Evolutionary conservation across 2,329 filamentous ascomycete genomes (phyloP).

Genomic region (Colletotrichum neosansevieriae): DNA sequence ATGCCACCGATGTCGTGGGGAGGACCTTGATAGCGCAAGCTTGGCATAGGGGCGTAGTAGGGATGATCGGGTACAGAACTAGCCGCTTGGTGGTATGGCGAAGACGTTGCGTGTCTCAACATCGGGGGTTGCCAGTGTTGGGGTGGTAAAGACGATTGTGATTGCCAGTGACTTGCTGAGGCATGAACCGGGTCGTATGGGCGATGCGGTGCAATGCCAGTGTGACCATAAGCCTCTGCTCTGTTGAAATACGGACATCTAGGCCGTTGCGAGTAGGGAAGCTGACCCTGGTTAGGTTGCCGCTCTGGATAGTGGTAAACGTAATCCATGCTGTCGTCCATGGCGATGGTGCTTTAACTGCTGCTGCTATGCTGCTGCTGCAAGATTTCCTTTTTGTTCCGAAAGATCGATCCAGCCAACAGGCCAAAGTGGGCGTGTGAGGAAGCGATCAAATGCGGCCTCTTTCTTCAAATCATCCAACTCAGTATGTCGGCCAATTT

Average conservation of each 20-base stretch:
- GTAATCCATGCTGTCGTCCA: constrained; percentile 39
- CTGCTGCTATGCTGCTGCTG: neutral
- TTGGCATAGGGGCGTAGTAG: constrained; percentile 16
- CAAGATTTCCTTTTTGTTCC: neutral
- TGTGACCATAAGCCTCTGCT: constrained; percentile 10
- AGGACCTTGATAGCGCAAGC: constrained; percentile 23
- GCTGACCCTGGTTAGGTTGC: constrained; percentile 23
- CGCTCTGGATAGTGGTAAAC: constrained; percentile 32
- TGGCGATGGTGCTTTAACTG: neutral
- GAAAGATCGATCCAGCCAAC: no score
- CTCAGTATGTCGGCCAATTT: neutral
- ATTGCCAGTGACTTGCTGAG: constrained; percentile 44
- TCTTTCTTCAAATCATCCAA: no score
- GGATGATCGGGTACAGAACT: constrained; percentile 22
- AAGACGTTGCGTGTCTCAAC: constrained; percentile 8
- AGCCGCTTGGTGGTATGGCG: constrained; percentile 22
- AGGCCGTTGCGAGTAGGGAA: constrained; percentile 22
- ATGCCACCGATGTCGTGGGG: constrained; percentile 3
- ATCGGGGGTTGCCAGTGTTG: constrained; percentile 29
- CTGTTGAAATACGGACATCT: constrained; percentile 30
- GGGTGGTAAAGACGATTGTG: constrained; percentile 9
- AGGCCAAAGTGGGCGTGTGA: no score
- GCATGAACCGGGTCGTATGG: constrained; percentile 47
- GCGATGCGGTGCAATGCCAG: constrained; percentile 11
- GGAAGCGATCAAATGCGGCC: no score